Conservation (phyloP, 768 basidiomycete genomes). For the Termitomyces sp. region DNA sequence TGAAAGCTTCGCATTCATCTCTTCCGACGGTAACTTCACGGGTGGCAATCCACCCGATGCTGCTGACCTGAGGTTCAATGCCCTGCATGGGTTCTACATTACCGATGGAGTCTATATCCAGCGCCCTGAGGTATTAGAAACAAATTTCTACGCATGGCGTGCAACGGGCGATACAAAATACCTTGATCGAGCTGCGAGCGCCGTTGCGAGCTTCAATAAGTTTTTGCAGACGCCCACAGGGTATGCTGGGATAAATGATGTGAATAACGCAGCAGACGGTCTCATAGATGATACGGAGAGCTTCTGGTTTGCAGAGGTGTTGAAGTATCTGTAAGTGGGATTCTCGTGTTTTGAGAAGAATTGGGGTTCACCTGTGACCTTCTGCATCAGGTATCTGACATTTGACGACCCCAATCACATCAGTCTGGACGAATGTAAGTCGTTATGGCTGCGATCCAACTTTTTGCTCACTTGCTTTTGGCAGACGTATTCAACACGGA, state of each 20-base stretch:
- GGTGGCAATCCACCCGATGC: slow-evolving; percentile 32
- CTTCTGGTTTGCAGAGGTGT: slow-evolving; percentile 69
- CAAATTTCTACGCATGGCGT: slow-evolving; percentile 77
- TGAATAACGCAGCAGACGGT: slow-evolving; percentile 34
- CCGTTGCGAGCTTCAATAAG: slow-evolving; percentile 52
- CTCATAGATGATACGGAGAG: slow-evolving; percentile 63
- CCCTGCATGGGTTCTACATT: slow-evolving; percentile 62
- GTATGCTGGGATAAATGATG: slow-evolving; percentile 54
- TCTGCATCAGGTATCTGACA: slow-evolving; percentile 50
- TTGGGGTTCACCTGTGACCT: background rate
- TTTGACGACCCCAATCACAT: slow-evolving; percentile 66
- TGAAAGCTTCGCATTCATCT: slow-evolving; percentile 59
- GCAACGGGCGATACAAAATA: slow-evolving; percentile 67
- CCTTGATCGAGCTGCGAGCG: slow-evolving; percentile 54
- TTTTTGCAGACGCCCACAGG: slow-evolving; percentile 43
- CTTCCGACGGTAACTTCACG: slow-evolving; percentile 59
- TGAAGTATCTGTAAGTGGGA: slow-evolving; percentile 60
- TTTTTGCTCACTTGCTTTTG: background rate
- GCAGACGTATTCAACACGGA: slow-evolving; percentile 69
- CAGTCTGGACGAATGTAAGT: slow-evolving; percentile 60
- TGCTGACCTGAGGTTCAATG: slow-evolving; percentile 45
- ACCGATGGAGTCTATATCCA: slow-evolving; percentile 48
- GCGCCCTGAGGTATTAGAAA: slow-evolving; percentile 75
- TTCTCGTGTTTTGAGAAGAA: slow-evolving; percentile 16
- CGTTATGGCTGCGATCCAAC: background rate